Conservation (phyloP, 2,329 filamentous ascomycete species). For the Tolypocladium amazonense region DNA sequence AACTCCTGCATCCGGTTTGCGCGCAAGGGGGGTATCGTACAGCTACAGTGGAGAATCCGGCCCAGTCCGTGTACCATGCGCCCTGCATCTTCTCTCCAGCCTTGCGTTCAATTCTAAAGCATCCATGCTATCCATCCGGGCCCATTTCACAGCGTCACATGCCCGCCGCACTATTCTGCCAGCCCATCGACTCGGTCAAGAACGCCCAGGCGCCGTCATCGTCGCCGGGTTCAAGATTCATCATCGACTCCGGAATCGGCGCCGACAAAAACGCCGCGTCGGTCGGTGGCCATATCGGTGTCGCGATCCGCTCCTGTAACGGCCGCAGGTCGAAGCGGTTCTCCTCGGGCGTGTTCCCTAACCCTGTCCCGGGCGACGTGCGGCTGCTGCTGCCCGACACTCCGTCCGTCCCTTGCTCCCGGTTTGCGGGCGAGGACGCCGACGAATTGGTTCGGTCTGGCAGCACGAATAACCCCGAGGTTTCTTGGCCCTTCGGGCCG, state of each 20-base stretch:
- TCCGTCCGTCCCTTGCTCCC: constrained; percentile 10
- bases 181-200: constrained; percentile 15
- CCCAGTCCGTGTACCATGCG: neutral
- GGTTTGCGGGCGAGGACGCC: constrained; percentile 17
- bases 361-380: constrained; percentile 17
- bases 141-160: neutral
- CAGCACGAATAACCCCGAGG: constrained; percentile 7
- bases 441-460: constrained; percentile 23
- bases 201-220: constrained; percentile 18
- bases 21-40: neutral
- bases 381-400: constrained; percentile 19
- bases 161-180: constrained; percentile 8
- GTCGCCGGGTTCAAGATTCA: constrained; percentile 9
- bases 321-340: constrained; percentile 21
- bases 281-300: constrained; percentile 18
- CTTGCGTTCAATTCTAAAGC: neutral
- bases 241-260: constrained; percentile 14
- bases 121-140: neutral
- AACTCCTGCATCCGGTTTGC: neutral
- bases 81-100: neutral
- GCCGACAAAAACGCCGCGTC: constrained; percentile 18
- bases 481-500: neutral
- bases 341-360: constrained; percentile 25
- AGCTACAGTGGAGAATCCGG: neutral
- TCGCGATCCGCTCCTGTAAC: constrained; percentile 19